These are phyloP conservation scores for Erythrophleum fordii DNA, from an alignment of 306 rosid species.

Conservation along the genomic window DNA sequence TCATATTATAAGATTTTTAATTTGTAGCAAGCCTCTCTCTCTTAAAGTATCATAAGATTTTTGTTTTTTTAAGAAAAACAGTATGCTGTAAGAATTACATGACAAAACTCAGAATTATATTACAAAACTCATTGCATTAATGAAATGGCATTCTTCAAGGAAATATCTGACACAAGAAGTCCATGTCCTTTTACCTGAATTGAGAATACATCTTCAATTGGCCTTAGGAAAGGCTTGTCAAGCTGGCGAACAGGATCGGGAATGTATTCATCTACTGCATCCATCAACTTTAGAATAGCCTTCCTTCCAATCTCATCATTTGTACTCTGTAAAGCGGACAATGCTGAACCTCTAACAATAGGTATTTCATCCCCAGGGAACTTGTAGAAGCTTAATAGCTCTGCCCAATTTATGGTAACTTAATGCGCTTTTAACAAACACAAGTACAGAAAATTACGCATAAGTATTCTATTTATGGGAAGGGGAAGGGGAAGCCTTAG, in stretches of 20 bases:
- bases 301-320: constrained; percentile 91
- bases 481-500: constrained; percentile 7
- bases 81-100: too few species aligned
- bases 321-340: constrained; percentile 89
- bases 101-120: background rate
- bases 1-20: background rate
- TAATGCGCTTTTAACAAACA: constrained; percentile 20
- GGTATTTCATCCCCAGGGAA: constrained; percentile 98
- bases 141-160: background rate
- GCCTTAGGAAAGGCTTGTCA: constrained; percentile 77
- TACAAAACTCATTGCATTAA: background rate
- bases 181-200: constrained; percentile 54
- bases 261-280: constrained; percentile 90
- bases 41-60: too few species aligned
- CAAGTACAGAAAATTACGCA: constrained; percentile 27
- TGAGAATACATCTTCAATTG: constrained; percentile 73
- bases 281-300: constrained; percentile 87
- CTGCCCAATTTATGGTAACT: constrained; percentile 55
- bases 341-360: constrained; percentile 87
- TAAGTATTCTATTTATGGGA: background rate
- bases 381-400: constrained; percentile 93
- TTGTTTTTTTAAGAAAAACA: too few species aligned
- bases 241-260: constrained; percentile 95
- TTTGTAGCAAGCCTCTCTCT: too few species aligned
- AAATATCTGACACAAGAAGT: background rate